A percentile compares a stretch with the other conserved stretches of the same genome.
phyloP scores from a whole-genome alignment of 2,329 filamentous ascomycete species.

The Ceratocystiopsis sp. region DNA sequence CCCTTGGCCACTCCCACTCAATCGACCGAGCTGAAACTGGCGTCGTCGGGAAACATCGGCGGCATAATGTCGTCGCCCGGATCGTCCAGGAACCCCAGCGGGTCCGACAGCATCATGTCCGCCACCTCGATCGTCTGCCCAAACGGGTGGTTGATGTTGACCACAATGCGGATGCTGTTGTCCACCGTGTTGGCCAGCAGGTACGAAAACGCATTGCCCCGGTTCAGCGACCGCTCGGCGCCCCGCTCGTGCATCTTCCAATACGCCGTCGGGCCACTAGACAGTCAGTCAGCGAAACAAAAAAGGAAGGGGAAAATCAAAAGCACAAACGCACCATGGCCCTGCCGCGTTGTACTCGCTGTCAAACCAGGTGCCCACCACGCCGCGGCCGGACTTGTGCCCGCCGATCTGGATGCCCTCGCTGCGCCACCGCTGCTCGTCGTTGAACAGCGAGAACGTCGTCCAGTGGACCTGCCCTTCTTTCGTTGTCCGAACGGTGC shows the following conservation, averaged over 20 bases:
- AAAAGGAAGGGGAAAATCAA: neutral
- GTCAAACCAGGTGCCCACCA: conserved; percentile 65
- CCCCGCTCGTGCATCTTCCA: conserved; percentile 43
- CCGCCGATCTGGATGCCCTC: conserved; percentile 64
- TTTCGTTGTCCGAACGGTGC: conserved; percentile 45
- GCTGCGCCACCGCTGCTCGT: conserved; percentile 57
- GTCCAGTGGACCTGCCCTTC: conserved; percentile 64
- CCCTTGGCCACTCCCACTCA: too few relatives aligned
- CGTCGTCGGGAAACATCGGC: too few relatives aligned
- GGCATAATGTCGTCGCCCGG: too few relatives aligned
- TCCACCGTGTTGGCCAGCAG: conserved; percentile 1
- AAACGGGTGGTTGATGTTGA: conserved; percentile 5
- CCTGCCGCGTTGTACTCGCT: conserved; percentile 53
- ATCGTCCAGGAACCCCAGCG: too few relatives aligned
- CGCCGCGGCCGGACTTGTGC: conserved; percentile 43
- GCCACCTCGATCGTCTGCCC: conserved; percentile 1
- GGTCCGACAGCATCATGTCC: neutral
- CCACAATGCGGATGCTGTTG: conserved; percentile 2
- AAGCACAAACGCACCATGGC: conserved; percentile 20
- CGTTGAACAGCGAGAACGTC: conserved; percentile 43
- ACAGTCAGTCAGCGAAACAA: neutral
- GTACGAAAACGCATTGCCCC: neutral
- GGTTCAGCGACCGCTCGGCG: neutral
- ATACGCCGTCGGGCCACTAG: conserved; percentile 54
- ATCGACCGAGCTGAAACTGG: too few relatives aligned